Evolutionary conservation across 192 early-diverging fungal species (phyloP), one percentile per base, ranked within the genome.

Genomic region (Endogone sp.): DNA sequence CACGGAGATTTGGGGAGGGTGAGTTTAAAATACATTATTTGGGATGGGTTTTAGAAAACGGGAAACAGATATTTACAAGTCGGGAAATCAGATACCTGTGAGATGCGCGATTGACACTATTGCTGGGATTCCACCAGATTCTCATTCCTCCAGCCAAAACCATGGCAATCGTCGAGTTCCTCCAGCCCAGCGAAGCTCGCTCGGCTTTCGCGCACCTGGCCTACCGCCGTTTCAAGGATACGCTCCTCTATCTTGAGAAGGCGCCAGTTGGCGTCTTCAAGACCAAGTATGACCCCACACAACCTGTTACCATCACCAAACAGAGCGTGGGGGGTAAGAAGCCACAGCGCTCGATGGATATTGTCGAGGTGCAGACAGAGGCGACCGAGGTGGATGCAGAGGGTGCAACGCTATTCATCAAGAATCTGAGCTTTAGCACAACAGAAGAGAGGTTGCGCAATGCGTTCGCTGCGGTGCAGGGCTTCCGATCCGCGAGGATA

Each of bases 341-440:
- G 59, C 69, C 72, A 60, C 37, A 49, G 37, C 37, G 37, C 37
- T 80, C 88, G 2, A 73, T 82, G 21, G 77, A 84, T 32, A 77
- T 84, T 54, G 78, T 85, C 59, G 73, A 80, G 49, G 71, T 64
- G 23, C 64, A 77, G 21, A 71, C 72, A 11, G 74, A 73, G 24
- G 81, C 68, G 23, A 55, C 73, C 20, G 83, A 79, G 30, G 87
- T 85, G 44, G 71, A 83, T 62, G 78, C 83, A 8, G 87, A 88
- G 27, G 86, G 71, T 23, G 74, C 90, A 4, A 94, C 95, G 13
- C 76, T 99, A 66, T 99, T 98, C 85, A 88, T 99, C 73, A 99
- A 99, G 82, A 99, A 99, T 66, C 83, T 99, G 55, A 93, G 83
- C 79, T 99, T 98, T 78, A 81, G 88, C 66, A 99, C 95, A 0